A percentile compares a stretch with the other conserved stretches of the same genome.
Conservation (phyloP, 371 early-diverging fungal species). For the Saksenaea vasiformis region DNA sequence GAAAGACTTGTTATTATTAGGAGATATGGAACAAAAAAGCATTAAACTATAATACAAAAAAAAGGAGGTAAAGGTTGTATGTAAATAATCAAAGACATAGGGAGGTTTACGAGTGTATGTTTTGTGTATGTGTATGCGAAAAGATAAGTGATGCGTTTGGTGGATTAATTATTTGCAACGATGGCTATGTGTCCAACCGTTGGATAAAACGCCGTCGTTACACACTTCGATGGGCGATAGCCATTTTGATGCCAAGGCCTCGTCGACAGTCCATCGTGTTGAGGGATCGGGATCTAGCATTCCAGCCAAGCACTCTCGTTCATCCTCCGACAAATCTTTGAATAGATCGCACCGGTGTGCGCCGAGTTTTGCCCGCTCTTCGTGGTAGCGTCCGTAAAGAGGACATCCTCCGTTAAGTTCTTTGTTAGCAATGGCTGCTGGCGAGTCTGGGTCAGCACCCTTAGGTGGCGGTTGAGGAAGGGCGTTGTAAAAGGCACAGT, state of each 20-base stretch:
- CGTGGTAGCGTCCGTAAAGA: slow-evolving; percentile 28
- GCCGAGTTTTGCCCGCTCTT: slow-evolving; percentile 18
- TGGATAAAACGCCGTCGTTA: slow-evolving; percentile 40
- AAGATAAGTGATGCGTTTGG: slow-evolving; percentile 9
- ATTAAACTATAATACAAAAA: neutral
- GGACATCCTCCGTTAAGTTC: slow-evolving; percentile 38
- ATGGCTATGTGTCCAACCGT: slow-evolving; percentile 47
- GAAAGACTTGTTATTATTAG: neutral
- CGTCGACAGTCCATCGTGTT: slow-evolving; percentile 47
- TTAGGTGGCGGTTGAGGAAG: slow-evolving; percentile 41
- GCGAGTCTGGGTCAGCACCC: slow-evolving; percentile 50
- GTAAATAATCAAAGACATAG: neutral
- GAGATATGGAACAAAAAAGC: neutral
- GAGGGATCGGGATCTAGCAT: slow-evolving; percentile 55
- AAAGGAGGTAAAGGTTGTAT: neutral
- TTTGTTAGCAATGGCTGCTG: slow-evolving; percentile 32
- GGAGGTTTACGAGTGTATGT: neutral
- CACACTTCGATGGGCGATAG: slow-evolving; percentile 44
- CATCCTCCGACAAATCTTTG: slow-evolving; percentile 23
- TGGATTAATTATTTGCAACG: slow-evolving; percentile 9
- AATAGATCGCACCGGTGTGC: slow-evolving; percentile 22
- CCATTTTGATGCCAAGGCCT: slow-evolving; percentile 50
- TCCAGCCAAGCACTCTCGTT: slow-evolving; percentile 35
- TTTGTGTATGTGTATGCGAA: neutral
- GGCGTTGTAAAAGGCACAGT: slow-evolving; percentile 60